Conservation (phyloP, 768 basidiomycete genomes). For the Rhodosporidiobolus sp. region DNA sequence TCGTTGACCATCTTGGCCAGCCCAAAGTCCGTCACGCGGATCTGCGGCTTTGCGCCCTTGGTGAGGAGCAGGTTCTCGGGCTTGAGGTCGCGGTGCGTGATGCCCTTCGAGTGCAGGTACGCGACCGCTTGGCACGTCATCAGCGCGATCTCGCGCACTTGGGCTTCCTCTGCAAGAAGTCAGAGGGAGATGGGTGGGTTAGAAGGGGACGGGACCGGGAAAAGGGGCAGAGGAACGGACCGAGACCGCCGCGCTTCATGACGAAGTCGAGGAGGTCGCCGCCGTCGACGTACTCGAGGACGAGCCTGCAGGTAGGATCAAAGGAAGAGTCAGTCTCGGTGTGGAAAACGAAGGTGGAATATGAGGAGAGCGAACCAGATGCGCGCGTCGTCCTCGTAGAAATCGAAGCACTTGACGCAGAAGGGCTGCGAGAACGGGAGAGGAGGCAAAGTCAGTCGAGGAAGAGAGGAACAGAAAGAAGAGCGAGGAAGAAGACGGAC, state of each 20-base stretch:
- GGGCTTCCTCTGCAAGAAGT: slow-evolving; percentile 46
- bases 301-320: slow-evolving; percentile 54
- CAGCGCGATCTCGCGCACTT: slow-evolving; percentile 66
- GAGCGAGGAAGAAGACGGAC: slow-evolving; percentile 41
- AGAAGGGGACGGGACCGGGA: background rate
- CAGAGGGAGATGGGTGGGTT: slow-evolving; percentile 34
- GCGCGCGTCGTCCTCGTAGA: slow-evolving; percentile 43
- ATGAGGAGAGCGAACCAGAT: slow-evolving; percentile 47
- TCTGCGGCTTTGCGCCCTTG: slow-evolving; percentile 51
- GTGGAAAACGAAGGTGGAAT: background rate
- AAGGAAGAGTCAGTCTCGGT: background rate
- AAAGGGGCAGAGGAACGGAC: slow-evolving; percentile 53
- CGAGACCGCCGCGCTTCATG: slow-evolving; percentile 57
- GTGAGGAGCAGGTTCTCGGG: slow-evolving; percentile 44
- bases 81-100: slow-evolving; percentile 75
- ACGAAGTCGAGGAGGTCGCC: slow-evolving; percentile 70
- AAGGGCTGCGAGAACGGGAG: slow-evolving; percentile 15
- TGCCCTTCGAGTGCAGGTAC: slow-evolving; percentile 57
- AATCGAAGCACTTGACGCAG: slow-evolving; percentile 43
- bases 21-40: slow-evolving; percentile 95
- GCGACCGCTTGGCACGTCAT: slow-evolving; percentile 63
- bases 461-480: background rate
- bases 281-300: slow-evolving; percentile 79
- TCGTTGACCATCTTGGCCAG: slow-evolving; percentile 87
- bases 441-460: background rate